A percentile compares a stretch with the other conserved stretches of the same genome.
These are phyloP conservation scores for Solanum boliviense DNA, from an alignment of 257 asterid genomes.

Conservation along the genomic window DNA sequence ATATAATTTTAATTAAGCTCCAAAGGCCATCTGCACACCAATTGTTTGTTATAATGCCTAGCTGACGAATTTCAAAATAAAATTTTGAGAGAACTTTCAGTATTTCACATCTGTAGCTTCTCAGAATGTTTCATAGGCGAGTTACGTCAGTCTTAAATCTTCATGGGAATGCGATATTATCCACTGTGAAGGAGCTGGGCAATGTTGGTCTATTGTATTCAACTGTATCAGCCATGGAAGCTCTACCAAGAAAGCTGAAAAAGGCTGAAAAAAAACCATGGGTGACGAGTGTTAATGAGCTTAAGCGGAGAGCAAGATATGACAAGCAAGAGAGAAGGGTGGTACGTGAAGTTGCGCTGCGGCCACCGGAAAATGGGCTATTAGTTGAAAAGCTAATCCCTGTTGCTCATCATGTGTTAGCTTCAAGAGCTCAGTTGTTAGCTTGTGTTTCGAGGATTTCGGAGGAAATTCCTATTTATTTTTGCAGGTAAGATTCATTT, in stretches of 20 bases:
- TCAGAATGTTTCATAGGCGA: neutral
- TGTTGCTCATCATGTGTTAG: constrained; percentile 51
- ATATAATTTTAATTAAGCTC: neutral
- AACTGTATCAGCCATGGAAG: constrained; percentile 4
- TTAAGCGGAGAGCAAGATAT: constrained; percentile 39
- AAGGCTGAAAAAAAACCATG: constrained; percentile 49
- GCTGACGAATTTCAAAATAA: neutral
- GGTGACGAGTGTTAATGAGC: constrained; percentile 50
- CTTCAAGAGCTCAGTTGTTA: constrained; percentile 30
- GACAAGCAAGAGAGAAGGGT: constrained; percentile 30
- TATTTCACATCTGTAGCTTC: neutral
- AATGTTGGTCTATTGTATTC: constrained; percentile 14
- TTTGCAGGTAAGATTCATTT: constrained; percentile 37
- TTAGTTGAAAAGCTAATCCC: constrained; percentile 50
- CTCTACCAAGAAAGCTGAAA: constrained; percentile 33
- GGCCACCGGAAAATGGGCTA: constrained; percentile 64
- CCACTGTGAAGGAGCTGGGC: neutral
- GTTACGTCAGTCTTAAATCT: neutral
- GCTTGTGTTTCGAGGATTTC: constrained; percentile 40
- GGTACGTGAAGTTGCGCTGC: constrained; percentile 30
- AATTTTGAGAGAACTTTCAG: neutral
- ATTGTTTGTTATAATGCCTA: neutral
- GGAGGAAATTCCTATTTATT: constrained; percentile 21
- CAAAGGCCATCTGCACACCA: neutral
- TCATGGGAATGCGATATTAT: neutral